Base-by-base conservation (phyloP, 2,329 filamentous ascomycete genomes). In the Lasiodiplodia sp. region DNA sequence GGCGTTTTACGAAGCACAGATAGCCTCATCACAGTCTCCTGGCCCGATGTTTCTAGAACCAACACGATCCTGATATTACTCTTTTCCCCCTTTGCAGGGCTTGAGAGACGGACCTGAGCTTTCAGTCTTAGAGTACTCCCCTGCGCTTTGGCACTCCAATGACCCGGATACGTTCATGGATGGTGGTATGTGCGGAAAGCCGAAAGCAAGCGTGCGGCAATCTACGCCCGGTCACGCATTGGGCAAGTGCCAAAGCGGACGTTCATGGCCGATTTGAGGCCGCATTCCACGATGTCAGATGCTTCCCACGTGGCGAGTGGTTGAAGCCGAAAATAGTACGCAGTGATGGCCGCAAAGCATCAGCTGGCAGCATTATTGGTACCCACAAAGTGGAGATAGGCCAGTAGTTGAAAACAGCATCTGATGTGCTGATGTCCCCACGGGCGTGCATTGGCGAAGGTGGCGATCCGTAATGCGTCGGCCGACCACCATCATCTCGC, bases 401-500 rank as follows among this genome's bases (percentile, higher is more conserved):
- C 28, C 12, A 40, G 40, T 63, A 8, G 4, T n/a, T 25, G 28
- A 51, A 51, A 49, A 28, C 21, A 49, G 57, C 57, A 38, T 57
- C 53, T n/a, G 55, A 31, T 40, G 55, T 23, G n/a, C 10, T 57
- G 55, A 57, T 40, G 55, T 57, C 34, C 34, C 55, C 55, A 37
- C 55, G 34, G n/a, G 55, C 55, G 57, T 51, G 57, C 40, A 62
- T 49, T 18, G 57, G 37, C 40, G 16, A 16, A 47, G 40, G 28
- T 28, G 60, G 47, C 60, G 60, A 64, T 64, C 60, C 44, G 60
- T 23, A 37, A 52, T 52, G 60, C 60, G 28, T 18, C 21, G 47
- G 14, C 31, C n/a, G 31, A 52, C 44, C n/a, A 64, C 34, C 47
- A 64, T 64, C 60, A 64, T 64, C 47, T 64, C 60, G 60, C 60